A percentile compares a stretch with the other conserved stretches of the same genome.
These are phyloP conservation scores for Candida ulmi DNA, from an alignment of 805 yeast genomes.

Conservation along the genomic window DNA sequence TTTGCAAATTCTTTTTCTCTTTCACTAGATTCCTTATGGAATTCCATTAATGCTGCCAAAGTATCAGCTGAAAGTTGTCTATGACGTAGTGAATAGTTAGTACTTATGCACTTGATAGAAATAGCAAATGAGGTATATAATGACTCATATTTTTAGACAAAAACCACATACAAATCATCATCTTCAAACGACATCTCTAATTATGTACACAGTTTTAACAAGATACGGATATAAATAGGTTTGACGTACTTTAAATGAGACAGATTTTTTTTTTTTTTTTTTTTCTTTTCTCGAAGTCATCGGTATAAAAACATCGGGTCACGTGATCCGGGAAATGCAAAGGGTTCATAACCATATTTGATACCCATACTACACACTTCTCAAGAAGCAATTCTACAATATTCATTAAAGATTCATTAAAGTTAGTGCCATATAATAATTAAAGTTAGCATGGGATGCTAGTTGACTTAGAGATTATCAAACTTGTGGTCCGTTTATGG, in stretches of 20 bases:
- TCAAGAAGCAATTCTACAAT: too few species aligned
- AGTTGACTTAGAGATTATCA: too few species aligned
- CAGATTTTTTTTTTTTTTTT: background rate
- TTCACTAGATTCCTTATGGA: slow-evolving; percentile 52
- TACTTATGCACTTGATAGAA: background rate
- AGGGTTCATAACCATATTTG: too few species aligned
- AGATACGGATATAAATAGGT: too few species aligned
- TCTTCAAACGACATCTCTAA: background rate
- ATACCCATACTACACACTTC: too few species aligned
- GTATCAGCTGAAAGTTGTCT: slow-evolving; percentile 40
- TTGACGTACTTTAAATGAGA: background rate
- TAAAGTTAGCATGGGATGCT: too few species aligned
- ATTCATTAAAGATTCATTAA: too few species aligned
- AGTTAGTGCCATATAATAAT: too few species aligned
- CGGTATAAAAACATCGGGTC: background rate
- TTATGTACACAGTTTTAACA: background rate
- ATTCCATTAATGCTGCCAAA: slow-evolving; percentile 51
- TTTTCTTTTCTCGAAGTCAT: too few species aligned
- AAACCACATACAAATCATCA: slow-evolving; percentile 5
- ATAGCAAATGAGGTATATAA: too few species aligned
- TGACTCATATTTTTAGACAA: too few species aligned
- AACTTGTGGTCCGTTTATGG: too few species aligned
- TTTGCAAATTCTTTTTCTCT: slow-evolving; percentile 55
- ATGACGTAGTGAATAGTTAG: background rate
- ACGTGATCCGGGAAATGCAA: background rate